phyloP scores from a whole-genome alignment of 2,329 filamentous ascomycete species.

The Fusarium dimerum region DNA sequence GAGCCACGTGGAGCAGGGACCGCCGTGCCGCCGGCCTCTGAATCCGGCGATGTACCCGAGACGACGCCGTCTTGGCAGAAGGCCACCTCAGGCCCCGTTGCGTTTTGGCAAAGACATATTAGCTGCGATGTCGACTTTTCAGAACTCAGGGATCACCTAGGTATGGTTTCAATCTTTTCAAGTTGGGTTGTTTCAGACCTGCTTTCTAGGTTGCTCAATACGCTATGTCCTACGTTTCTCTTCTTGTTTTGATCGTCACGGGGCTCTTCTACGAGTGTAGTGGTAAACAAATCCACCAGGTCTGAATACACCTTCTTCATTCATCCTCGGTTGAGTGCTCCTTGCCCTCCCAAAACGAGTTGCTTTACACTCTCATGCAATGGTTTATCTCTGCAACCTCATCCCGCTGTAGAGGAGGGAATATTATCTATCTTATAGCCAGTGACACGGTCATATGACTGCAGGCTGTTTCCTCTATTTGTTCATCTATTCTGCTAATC shows the following conservation, averaged over 20 bases:
- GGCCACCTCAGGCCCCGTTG: slow-evolving; percentile 6
- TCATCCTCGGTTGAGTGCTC: too few relatives aligned
- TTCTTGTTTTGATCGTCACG: not conserved
- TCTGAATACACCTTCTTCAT: not conserved
- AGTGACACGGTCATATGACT: not conserved
- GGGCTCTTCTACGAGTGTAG: not conserved
- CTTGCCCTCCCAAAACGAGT: not conserved
- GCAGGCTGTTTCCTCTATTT: not conserved
- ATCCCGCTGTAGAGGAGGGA: not conserved
- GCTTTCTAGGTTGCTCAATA: not conserved
- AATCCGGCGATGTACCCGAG: slow-evolving; percentile 7
- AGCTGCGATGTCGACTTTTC: slow-evolving; percentile 29
- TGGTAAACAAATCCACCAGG: not conserved
- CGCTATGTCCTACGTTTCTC: not conserved
- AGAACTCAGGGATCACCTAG: slow-evolving; percentile 27
- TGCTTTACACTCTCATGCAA: not conserved
- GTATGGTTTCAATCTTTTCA: slow-evolving; percentile 12
- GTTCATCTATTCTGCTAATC: not conserved
- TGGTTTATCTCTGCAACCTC: not conserved
- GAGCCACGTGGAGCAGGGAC: slow-evolving; percentile 20
- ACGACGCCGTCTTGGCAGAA: slow-evolving; percentile 7
- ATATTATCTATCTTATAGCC: not conserved
- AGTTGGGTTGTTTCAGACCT: not conserved
- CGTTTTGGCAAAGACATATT: slow-evolving; percentile 22
- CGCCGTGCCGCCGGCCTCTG: slow-evolving; percentile 24